These are phyloP conservation scores for Beta lomatogona DNA, from an alignment of 179 eudicot genomes.

Conservation along the genomic window DNA sequence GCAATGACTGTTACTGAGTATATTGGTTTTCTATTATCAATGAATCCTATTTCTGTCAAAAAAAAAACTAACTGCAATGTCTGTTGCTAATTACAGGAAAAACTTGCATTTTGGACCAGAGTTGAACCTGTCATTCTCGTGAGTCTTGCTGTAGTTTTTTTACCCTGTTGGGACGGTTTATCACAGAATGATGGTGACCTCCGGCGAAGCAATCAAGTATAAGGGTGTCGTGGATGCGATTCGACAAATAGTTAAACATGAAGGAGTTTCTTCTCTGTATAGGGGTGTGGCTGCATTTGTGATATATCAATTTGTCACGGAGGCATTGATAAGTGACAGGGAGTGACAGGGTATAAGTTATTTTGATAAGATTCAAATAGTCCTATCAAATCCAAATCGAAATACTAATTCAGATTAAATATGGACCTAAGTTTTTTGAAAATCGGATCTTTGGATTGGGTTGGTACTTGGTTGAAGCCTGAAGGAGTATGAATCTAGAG, in stretches of 20 bases:
- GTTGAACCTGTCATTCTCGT: neutral
- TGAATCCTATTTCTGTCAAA: too few relatives aligned
- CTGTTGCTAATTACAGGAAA: conserved; percentile 16
- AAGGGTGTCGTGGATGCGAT: conserved; percentile 18
- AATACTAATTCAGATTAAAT: too few relatives aligned
- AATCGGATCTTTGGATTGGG: too few relatives aligned
- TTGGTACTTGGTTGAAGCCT: too few relatives aligned
- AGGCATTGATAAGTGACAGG: too few relatives aligned
- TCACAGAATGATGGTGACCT: conserved; percentile 33
- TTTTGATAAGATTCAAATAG: too few relatives aligned
- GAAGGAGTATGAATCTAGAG: too few relatives aligned
- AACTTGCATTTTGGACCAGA: neutral
- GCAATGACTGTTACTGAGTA: too few relatives aligned
- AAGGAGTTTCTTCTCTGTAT: conserved; percentile 26
- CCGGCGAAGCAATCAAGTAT: conserved; percentile 28
- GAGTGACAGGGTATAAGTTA: too few relatives aligned
- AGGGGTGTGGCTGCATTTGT: conserved; percentile 18
- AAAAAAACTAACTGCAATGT: neutral
- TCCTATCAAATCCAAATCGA: too few relatives aligned
- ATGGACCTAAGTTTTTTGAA: too few relatives aligned
- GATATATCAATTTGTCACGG: neutral
- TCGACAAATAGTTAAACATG: conserved; percentile 26
- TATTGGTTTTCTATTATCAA: too few relatives aligned
- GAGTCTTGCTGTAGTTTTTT: neutral
- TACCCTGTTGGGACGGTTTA: conserved; percentile 21